Evolutionary conservation across 2,329 filamentous ascomycete genomes (phyloP).

Genomic region (Penicillium sp.): DNA sequence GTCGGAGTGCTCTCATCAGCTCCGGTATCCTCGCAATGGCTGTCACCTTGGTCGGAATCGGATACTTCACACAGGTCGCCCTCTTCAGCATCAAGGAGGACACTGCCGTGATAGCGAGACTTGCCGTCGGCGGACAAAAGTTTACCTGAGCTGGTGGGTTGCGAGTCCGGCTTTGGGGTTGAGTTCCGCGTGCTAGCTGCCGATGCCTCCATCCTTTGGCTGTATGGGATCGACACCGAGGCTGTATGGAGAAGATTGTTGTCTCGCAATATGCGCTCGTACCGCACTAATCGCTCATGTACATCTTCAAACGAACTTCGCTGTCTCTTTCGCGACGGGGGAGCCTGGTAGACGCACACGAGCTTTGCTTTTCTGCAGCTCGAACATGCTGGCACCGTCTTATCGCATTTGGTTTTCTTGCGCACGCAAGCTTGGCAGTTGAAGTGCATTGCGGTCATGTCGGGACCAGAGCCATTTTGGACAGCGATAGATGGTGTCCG

Average conservation of each 20-base stretch:
- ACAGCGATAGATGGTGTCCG: too few relatives aligned
- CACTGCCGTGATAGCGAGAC: conserved; percentile 45
- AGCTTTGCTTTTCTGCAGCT: conserved; percentile 35
- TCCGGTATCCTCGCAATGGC: neutral
- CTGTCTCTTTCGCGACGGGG: conserved; percentile 43
- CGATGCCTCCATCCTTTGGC: neutral
- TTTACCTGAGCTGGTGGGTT: neutral
- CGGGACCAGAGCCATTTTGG: too few relatives aligned
- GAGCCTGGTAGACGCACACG: conserved; percentile 42
- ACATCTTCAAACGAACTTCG: conserved; percentile 33
- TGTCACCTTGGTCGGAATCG: conserved; percentile 15
- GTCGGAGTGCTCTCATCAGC: neutral
- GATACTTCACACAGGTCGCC: conserved; percentile 27
- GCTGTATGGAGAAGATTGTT: conserved; percentile 23
- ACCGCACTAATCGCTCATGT: conserved; percentile 38
- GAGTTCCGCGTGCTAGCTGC: neutral
- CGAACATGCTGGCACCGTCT: conserved; percentile 31
- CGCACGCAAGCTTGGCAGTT: conserved; percentile 28
- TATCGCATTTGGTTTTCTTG: conserved; percentile 45
- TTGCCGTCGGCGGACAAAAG: conserved; percentile 28
- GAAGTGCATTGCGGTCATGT: conserved; percentile 2
- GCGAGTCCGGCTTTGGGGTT: neutral
- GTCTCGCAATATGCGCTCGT: conserved; percentile 41
- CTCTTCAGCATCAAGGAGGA: conserved; percentile 28
- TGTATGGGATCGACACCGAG: neutral